Percentiles rank a stretch among this genome's conserved stretches.
phyloP scores from a whole-genome alignment of 2,329 filamentous ascomycete species.

The Chrysoporthe deuterocubensis region DNA sequence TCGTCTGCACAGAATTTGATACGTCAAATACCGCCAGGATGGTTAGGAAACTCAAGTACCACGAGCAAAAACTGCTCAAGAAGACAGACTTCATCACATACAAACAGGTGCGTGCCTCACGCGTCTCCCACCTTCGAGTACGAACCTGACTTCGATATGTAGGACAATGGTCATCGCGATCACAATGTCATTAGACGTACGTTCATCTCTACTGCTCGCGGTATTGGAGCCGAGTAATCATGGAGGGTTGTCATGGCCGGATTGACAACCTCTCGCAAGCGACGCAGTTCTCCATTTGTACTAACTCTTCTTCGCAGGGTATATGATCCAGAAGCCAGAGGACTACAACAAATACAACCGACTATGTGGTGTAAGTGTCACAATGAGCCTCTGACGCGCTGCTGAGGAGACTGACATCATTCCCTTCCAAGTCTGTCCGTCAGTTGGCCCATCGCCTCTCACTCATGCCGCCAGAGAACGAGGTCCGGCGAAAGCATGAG shows the following conservation, averaged over 20 bases:
- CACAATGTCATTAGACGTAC: constrained; percentile 72
- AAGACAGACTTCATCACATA: constrained; percentile 93
- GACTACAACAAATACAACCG: constrained; percentile 75
- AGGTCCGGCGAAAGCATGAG: constrained; percentile 82
- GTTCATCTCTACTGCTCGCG: not conserved
- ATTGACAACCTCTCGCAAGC: not conserved
- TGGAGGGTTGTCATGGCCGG: not conserved
- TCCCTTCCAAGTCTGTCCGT: constrained; percentile 68
- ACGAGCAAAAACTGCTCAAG: constrained; percentile 95
- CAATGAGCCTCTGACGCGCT: not conserved
- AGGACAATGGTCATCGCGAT: constrained; percentile 83
- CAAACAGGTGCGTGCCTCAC: constrained; percentile 60
- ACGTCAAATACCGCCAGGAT: constrained; percentile 53
- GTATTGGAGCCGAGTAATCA: not conserved
- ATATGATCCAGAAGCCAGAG: constrained; percentile 87
- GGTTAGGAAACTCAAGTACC: constrained; percentile 95
- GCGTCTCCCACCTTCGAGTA: not conserved
- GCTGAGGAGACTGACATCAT: constrained; percentile 24
- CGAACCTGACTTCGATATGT: constrained; percentile 6
- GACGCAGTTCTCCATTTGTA: not conserved
- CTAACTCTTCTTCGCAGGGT: constrained; percentile 42
- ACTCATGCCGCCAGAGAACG: constrained; percentile 77
- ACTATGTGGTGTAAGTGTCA: constrained; percentile 65
- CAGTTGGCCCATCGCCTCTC: constrained; percentile 89
- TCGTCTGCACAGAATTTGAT: not conserved